These are phyloP conservation scores for Nowakowskiella sp. DNA, from an alignment of 192 early-diverging fungal species.

Conservation along the genomic window DNA sequence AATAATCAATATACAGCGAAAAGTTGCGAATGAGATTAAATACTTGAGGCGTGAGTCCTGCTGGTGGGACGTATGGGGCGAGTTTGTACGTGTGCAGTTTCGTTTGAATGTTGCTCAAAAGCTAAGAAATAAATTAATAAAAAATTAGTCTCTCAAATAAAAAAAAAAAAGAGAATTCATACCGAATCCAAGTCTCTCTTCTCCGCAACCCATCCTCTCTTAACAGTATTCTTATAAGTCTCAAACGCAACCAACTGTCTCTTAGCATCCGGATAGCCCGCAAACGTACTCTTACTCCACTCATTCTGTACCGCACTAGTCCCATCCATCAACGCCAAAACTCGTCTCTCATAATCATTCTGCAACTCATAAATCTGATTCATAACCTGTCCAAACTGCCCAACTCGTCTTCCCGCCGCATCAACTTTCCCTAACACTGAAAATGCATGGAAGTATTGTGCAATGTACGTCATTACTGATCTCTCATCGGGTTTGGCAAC, in stretches of 20 bases:
- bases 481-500: constrained; percentile 88
- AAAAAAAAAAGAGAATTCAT: too few species aligned
- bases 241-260: constrained; percentile 64
- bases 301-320: constrained; percentile 51
- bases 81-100: constrained; percentile 94
- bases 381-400: constrained; percentile 84
- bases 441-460: constrained; percentile 97
- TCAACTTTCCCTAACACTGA: constrained; percentile 82
- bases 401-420: constrained; percentile 82
- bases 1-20: constrained; percentile 5
- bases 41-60: constrained; percentile 56
- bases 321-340: constrained; percentile 59
- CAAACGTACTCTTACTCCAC: constrained; percentile 62
- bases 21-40: not conserved
- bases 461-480: constrained; percentile 97
- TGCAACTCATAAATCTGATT: constrained; percentile 87
- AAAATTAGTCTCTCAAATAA: too few species aligned
- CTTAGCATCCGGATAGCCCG: constrained; percentile 69
- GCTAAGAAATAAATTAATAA: not conserved
- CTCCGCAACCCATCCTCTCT: constrained; percentile 84
- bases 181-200: constrained; percentile 84
- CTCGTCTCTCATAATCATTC: constrained; percentile 86
- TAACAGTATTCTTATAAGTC: constrained; percentile 71
- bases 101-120: constrained; percentile 93
- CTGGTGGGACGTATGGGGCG: constrained; percentile 71